Conservation (phyloP, 2,329 filamentous ascomycete genomes). For the Aspergillus sp. region DNA sequence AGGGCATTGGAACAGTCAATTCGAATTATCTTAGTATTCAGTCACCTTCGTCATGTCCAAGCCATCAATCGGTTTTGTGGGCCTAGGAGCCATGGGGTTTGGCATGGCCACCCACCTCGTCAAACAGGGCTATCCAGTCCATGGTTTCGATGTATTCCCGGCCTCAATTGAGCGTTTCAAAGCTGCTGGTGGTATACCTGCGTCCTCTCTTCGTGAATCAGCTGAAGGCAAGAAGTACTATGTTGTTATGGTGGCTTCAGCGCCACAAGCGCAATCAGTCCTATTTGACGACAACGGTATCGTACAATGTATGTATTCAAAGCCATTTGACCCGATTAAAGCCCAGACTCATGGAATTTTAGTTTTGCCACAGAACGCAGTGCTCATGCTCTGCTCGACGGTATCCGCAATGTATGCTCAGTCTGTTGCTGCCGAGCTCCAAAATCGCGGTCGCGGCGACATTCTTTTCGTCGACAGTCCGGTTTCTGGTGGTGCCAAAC, state of each 20-base stretch:
- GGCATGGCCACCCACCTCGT: conserved; percentile 77
- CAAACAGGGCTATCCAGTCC: conserved; percentile 65
- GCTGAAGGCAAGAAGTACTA: conserved; percentile 61
- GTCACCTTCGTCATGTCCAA: conserved; percentile 39
- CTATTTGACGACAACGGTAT: conserved; percentile 62
- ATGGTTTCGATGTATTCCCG: conserved; percentile 69
- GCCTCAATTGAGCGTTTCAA: conserved; percentile 67
- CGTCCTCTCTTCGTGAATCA: conserved; percentile 61
- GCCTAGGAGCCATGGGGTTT: conserved; percentile 79
- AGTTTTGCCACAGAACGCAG: conserved; percentile 57
- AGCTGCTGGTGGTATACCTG: conserved; percentile 60
- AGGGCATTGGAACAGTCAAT: not conserved
- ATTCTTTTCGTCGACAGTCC: conserved; percentile 69
- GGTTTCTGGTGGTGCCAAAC: conserved; percentile 68
- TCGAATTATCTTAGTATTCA: not conserved
- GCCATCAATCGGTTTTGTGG: conserved; percentile 64
- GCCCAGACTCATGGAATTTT: not conserved
- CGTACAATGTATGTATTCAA: conserved; percentile 23
- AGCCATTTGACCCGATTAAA: not conserved
- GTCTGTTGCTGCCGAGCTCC: conserved; percentile 58
- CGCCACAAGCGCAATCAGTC: conserved; percentile 65
- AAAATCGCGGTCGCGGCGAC: conserved; percentile 58
- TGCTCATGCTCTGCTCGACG: conserved; percentile 68
- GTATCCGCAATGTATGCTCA: conserved; percentile 67
- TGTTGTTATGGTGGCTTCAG: conserved; percentile 75